Percentiles rank a stretch among this genome's conserved stretches.
phyloP scores from a whole-genome alignment of 805 yeast genomes.

The Zygotorulaspora sp. region DNA sequence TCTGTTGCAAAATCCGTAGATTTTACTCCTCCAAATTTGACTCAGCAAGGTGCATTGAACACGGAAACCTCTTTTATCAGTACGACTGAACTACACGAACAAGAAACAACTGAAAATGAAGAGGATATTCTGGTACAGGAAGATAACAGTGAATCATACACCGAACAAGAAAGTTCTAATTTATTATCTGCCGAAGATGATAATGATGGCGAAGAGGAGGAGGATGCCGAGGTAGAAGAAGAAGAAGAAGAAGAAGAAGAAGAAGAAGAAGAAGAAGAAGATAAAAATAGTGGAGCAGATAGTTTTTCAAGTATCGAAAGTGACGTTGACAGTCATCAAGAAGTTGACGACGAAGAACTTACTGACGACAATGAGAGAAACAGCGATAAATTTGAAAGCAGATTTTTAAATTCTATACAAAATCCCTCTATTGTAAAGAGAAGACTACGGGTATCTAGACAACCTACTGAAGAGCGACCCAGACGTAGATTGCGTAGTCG shows the following conservation, averaged over 20 bases:
- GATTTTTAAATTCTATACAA: neutral
- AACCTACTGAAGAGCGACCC: constrained; percentile 2
- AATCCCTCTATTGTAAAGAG: constrained; percentile 2
- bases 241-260: constrained; percentile 7
- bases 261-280: constrained; percentile 2
- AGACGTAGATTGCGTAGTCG: constrained; percentile 7
- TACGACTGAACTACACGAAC: neutral
- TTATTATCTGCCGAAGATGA: constrained; percentile 12
- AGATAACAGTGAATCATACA: constrained; percentile 12
- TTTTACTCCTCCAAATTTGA: no score
- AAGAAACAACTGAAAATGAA: neutral
- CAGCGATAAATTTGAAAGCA: neutral
- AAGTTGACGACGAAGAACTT: no score
- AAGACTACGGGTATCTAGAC: constrained; percentile 4
- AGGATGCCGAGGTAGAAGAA: constrained; percentile 2
- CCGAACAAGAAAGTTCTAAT: constrained; percentile 7
- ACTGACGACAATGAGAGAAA: neutral
- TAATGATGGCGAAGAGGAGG: constrained; percentile 11
- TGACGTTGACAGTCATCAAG: no score
- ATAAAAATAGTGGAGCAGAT: neutral
- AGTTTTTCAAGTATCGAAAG: no score
- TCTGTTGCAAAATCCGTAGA: no score
- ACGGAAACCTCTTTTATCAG: no score
- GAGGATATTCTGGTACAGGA: neutral
- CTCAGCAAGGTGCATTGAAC: no score